Evolutionary conservation across 257 asterid species (phyloP), one percentile per base, ranked within the genome.

Genomic region (Gynochthodes officinalis): DNA sequence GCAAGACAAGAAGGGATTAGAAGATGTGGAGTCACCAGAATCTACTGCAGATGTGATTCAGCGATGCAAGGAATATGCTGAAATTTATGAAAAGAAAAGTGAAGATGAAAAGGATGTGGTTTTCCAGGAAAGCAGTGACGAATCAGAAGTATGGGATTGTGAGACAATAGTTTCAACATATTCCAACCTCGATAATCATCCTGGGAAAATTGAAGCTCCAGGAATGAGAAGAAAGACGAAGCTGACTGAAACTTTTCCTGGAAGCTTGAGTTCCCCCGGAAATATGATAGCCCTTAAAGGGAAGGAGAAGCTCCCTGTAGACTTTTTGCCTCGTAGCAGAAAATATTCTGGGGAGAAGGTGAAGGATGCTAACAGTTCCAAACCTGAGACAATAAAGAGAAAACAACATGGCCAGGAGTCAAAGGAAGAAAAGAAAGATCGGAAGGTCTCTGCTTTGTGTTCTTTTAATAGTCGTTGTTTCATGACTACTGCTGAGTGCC

Each of bases 391-490:
- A 48, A 83, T 23, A 27, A 81, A 76, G 79, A 84, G 80, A 82
- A 91, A 91, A 83, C 89, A 81, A 48, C 90, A 84, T 13, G 77
- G 86, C 62, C 85, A 80, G 78, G 99, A 95, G 86, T 60, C 98
- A 2, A 95, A 89, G 87, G 99, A 95, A 84, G 99, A 95, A 78
- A 95, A 91, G 95, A 95, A 90, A 79, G 95, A 88, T 81, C 81
- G 97, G 69, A 95, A 91, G 99, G 99, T 92, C 18, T 67, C 50
- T 71, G 58, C n/a, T 68, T 4, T 60, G 39, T 61, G 33, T 28
- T 3, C 30, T 64, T 33, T 76, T n/a, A 25, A 16, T 57, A 42
- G 65, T 44, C 23, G 30, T 64, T 57, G 5, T 70, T 54, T 30
- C 32, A 73, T 37, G 40, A 37, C 11, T 11, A 39, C 12, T 50